Conservation (phyloP, 2,329 filamentous ascomycete genomes). For the Whalleya microplaca region DNA sequence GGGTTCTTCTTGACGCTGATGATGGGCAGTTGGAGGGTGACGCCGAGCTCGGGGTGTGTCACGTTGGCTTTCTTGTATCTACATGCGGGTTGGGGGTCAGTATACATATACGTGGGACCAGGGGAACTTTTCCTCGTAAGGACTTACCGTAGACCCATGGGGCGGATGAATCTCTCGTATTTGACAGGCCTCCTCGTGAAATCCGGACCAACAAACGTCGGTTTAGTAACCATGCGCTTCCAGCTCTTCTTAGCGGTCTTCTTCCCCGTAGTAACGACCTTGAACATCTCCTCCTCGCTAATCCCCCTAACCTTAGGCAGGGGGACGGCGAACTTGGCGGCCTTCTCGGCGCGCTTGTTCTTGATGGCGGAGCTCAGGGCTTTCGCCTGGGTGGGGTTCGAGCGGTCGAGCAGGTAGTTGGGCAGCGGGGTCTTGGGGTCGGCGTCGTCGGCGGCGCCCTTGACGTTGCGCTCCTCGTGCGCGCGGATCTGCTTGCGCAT, state of each 20-base stretch:
- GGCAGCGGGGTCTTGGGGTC: constrained; percentile 82
- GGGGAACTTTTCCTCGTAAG: background rate
- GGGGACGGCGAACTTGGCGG: constrained; percentile 89
- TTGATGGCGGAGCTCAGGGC: constrained; percentile 86
- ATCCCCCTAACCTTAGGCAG: constrained; percentile 94
- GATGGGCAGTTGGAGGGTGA: constrained; percentile 87
- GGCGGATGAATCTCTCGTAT: constrained; percentile 67
- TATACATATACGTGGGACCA: background rate
- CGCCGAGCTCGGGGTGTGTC: constrained; percentile 76
- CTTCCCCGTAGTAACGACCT: constrained; percentile 93
- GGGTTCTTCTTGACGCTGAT: constrained; percentile 73
- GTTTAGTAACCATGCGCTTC: constrained; percentile 77
- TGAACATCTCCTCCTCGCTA: constrained; percentile 96
- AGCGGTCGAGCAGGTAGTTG: constrained; percentile 91
- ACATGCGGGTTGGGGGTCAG: constrained; percentile 23
- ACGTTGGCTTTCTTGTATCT: constrained; percentile 79
- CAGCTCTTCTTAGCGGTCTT: constrained; percentile 82
- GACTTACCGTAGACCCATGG: constrained; percentile 64
- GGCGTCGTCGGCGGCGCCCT: constrained; percentile 77
- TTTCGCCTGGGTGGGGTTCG: constrained; percentile 62
- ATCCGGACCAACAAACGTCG: constrained; percentile 87
- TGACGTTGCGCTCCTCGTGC: constrained; percentile 95
- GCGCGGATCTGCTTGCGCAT: constrained; percentile 94
- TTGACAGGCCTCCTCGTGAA: constrained; percentile 88
- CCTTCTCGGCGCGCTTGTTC: constrained; percentile 92